Conservation (phyloP, 495 filamentous ascomycete genomes). For the Xeromyces bisporus region DNA sequence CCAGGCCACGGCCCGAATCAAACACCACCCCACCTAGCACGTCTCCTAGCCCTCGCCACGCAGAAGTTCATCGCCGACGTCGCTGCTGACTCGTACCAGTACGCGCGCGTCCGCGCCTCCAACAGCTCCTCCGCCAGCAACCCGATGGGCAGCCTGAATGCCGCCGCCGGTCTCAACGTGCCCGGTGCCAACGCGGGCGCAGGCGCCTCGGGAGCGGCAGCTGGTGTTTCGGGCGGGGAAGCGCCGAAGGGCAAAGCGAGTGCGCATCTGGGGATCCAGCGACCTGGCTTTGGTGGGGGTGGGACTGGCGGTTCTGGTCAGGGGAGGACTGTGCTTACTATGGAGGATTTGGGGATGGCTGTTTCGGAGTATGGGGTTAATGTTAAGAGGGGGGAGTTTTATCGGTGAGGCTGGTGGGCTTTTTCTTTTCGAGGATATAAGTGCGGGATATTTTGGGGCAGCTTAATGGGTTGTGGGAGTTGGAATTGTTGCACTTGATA, state of each 20-base stretch:
- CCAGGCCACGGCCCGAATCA: conserved; percentile 62
- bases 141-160: conserved; percentile 72
- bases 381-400: conserved; percentile 93
- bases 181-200: conserved; percentile 38
- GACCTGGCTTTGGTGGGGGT: conserved; percentile 84
- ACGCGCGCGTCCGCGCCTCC: conserved; percentile 79
- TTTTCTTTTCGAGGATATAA: no score
- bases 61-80: conserved; percentile 98
- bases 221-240: conserved; percentile 34
- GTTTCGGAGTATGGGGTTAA: conserved; percentile 95
- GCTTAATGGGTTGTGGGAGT: no score
- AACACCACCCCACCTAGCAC: conserved; percentile 74
- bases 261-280: conserved; percentile 67
- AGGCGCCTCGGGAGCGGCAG: conserved; percentile 31
- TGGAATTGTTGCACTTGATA: no score
- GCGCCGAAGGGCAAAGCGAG: conserved; percentile 44
- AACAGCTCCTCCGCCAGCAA: conserved; percentile 74
- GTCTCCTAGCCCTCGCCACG: conserved; percentile 84
- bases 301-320: conserved; percentile 72
- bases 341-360: conserved; percentile 97
- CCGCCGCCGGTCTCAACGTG: conserved; percentile 52
- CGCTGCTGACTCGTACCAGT: conserved; percentile 94
- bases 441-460: no score
- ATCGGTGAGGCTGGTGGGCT: no score
- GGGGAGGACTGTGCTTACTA: conserved; percentile 87